Evolutionary conservation across 164 flowering plant species (phyloP), one percentile per base, ranked within the genome.

Genomic region (Amborella trichopoda): DNA sequence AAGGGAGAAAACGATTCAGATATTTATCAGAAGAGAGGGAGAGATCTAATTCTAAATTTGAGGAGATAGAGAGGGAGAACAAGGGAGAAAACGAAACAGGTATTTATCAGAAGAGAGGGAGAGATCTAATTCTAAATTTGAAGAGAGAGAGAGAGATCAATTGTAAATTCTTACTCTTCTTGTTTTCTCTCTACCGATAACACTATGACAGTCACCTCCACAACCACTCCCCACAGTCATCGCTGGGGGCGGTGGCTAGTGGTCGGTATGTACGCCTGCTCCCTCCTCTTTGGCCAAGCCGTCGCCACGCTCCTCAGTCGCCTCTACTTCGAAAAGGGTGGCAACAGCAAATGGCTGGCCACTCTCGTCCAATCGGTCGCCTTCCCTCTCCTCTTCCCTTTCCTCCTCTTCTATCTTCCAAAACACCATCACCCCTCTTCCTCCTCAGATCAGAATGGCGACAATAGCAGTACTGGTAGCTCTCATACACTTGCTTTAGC

Each of bases 311-410:
- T 67, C 13, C 44, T 67, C 12, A 63, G 64, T 17, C 49, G 64
- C n/a, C 42, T 62, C 34, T 67, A 67, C 42, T 67, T 40, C 27
- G 58, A 54, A 41, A 41, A 62, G 27, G 67, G 67, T 5, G 71
- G 67, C 25, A 67, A 52, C 25, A 62, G 67, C 28, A 62, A 54
- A 48, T 62, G 71, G 71, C 53, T 67, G 59, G 67, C 61, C 1
- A 62, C 71, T 1, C 42, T 67, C 12, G 62, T 61, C 26, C 65
- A 65, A 44, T 28, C 62, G 6, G 62, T 49, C 2, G 69, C 40
- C 11, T 65, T 61, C 38, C 65, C 66, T 4, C 13, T 65, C 17
- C 59, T 60, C 6, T 17, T 55, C 38, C 26, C 60, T 28, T 30
- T 53, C 40, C 23, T 60, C 49, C 22, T 40, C 41, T n/a, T n/a